A percentile compares a stretch with the other conserved stretches of the same genome.
These are phyloP conservation scores for Physcomitrium patens DNA, from an alignment of 225 moss, liverwort and hornwort species.

Conservation along the genomic window DNA sequence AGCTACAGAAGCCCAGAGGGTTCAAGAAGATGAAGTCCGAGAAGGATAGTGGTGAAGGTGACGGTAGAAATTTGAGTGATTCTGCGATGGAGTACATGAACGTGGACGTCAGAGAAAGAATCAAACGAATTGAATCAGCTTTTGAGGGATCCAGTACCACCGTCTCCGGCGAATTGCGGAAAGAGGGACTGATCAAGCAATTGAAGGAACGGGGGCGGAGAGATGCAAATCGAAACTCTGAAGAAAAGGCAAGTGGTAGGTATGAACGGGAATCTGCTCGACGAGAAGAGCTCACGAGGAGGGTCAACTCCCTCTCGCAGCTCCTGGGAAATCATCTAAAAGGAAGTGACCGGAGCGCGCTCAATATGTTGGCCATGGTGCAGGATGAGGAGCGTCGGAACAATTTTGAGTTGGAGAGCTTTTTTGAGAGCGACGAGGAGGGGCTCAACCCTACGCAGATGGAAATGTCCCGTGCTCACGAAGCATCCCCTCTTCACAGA, in stretches of 20 bases:
- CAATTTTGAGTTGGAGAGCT: constrained; percentile 12
- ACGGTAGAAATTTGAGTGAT: constrained; percentile 4
- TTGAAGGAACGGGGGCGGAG: constrained; percentile 32
- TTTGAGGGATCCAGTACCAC: constrained; percentile 23
- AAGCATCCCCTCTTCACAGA: constrained; percentile 1
- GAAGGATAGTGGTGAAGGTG: neutral
- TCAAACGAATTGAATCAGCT: constrained; percentile 35
- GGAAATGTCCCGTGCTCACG: constrained; percentile 9
- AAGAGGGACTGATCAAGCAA: constrained; percentile 33
- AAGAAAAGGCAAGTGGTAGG: neutral
- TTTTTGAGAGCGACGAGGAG: constrained; percentile 45
- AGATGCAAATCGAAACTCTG: neutral
- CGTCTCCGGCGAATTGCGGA: constrained; percentile 26
- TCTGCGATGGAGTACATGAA: constrained; percentile 24
- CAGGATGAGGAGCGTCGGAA: constrained; percentile 27
- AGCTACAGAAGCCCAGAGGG: constrained; percentile 25
- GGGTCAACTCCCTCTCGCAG: constrained; percentile 39
- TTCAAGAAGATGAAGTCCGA: constrained; percentile 32
- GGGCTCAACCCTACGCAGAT: constrained; percentile 32
- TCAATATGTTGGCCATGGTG: constrained; percentile 27
- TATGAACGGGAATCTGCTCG: constrained; percentile 26
- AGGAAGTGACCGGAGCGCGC: constrained; percentile 32
- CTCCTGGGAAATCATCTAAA: constrained; percentile 35
- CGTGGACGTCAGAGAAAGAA: constrained; percentile 38
- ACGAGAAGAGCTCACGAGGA: constrained; percentile 35